Evolutionary conservation across 163 green algal species (phyloP).

Genomic region (Prototheca stagnorum): DNA sequence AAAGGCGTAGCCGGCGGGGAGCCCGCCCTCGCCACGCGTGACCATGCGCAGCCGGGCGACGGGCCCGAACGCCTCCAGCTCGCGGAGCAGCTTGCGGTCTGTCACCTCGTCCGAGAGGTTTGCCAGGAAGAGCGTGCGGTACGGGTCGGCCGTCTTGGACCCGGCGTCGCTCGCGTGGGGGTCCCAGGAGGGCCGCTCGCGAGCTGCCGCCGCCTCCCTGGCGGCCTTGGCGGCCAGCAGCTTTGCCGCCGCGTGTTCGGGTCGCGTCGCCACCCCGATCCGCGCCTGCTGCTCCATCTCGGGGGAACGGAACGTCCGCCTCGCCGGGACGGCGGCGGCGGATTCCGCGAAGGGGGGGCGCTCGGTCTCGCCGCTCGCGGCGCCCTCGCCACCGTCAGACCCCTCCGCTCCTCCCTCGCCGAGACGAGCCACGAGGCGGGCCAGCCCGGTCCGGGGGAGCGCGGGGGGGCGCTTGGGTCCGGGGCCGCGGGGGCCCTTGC

Average conservation of each 20-base stretch:
- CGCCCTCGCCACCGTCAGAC: too few species aligned
- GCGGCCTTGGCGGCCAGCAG: conserved; percentile 28
- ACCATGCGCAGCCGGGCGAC: conserved; percentile 66
- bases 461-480: too few species aligned
- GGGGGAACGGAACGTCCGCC: conserved; percentile 43
- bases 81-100: conserved; percentile 59
- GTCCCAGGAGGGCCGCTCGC: conserved; percentile 37
- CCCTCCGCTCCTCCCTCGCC: too few species aligned
- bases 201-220: conserved; percentile 33
- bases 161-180: conserved; percentile 50
- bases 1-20: conserved; percentile 74
- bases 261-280: conserved; percentile 44
- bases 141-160: conserved; percentile 65
- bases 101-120: conserved; percentile 64
- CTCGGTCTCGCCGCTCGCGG: too few species aligned
- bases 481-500: too few species aligned
- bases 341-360: too few species aligned
- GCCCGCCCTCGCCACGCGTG: conserved; percentile 43
- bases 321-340: conserved; percentile 10
- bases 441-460: too few species aligned
- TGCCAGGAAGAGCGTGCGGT: conserved; percentile 76
- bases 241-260: conserved; percentile 12
- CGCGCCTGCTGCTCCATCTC: conserved; percentile 52
- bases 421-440: too few species aligned
- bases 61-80: conserved; percentile 79